Evolutionary conservation across 352 stramenopile species (phyloP), one percentile per base, ranked within the genome.

Genomic region (Phytophthora multivora): DNA sequence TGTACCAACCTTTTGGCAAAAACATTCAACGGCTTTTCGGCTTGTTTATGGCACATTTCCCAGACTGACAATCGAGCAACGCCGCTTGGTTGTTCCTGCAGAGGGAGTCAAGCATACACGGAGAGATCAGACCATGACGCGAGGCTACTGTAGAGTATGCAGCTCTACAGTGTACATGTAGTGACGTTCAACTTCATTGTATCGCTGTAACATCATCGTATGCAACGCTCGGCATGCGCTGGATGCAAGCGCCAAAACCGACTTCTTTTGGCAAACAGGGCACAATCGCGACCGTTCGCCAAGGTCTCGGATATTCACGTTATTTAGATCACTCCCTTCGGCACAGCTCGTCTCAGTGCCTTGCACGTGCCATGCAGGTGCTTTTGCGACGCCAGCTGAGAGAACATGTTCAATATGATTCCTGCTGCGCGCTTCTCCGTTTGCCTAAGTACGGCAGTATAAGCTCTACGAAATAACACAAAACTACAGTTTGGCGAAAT

Each of bases 11-110:
- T 42, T 26, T 25, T 15, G 38, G 38, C 19, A 10, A 47, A 26
- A 35, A 10, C 7, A 11, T n/a, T 30, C 10, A 33, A 41, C 16
- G 35, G 12, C 43, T 30, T 33, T 23, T 58, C 36, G 50, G 8
- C 50, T 58, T 49, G 50, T 58, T 58, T 58, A 38, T 58, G 16
- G 11, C 50, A 50, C 51, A 43, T 50, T 33, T 36, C 33, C 25
- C 26, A 50, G 38, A 50, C 28, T 9, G 28, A 33, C 51, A 21
- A 59, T 51, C 13, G 39, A 59, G 51, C 51, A 59, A 59, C 51
- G 39, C 26, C 19, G 40, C 40, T 31, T 47, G 40, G 9, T 47
- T 10, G 40, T 47, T 21, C 40, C 23, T 46, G 23, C 53, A 53
- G 30, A 61, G 53, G 33, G 43, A 46, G 40, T 15, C 7, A n/a